Evolutionary conservation across 2,329 filamentous ascomycete genomes (phyloP).

Genomic region (Paraconiothyrium sp.): DNA sequence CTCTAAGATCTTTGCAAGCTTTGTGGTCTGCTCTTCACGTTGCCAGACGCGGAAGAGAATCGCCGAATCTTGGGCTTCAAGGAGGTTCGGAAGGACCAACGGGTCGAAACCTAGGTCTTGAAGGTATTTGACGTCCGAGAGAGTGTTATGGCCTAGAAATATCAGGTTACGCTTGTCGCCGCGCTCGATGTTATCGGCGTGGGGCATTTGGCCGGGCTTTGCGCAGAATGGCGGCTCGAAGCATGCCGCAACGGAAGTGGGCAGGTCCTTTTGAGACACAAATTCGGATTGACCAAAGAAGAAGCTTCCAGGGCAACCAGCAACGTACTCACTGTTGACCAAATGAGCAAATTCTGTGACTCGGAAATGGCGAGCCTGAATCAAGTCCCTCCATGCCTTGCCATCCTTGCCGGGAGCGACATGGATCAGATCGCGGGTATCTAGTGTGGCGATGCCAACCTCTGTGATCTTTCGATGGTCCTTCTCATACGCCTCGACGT

Average conservation of each 20-base stretch:
- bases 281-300: slow-evolving; percentile 74
- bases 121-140: slow-evolving; percentile 75
- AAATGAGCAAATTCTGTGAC: slow-evolving; percentile 74
- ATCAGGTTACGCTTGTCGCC: slow-evolving; percentile 68
- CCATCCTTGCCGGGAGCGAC: slow-evolving; percentile 70
- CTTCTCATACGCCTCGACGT: slow-evolving; percentile 83
- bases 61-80: slow-evolving; percentile 77
- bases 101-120: slow-evolving; percentile 70
- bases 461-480: slow-evolving; percentile 77
- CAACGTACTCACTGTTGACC: slow-evolving; percentile 73
- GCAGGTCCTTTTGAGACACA: slow-evolving; percentile 58
- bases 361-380: slow-evolving; percentile 79
- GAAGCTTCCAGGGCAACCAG: slow-evolving; percentile 77
- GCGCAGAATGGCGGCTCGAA: slow-evolving; percentile 66
- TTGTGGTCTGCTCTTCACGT: slow-evolving; percentile 62
- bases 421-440: slow-evolving; percentile 68
- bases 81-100: slow-evolving; percentile 61
- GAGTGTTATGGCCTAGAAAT: slow-evolving; percentile 80
- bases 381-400: slow-evolving; percentile 71
- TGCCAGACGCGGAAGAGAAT: slow-evolving; percentile 73
- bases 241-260: slow-evolving; percentile 60
- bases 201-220: slow-evolving; percentile 9
- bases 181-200: slow-evolving; percentile 21
- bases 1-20: slow-evolving; percentile 69
- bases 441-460: slow-evolving; percentile 82